Evolutionary conservation across 23 red algal genomes (phyloP).

Genomic region (Agarophyton chilense): DNA sequence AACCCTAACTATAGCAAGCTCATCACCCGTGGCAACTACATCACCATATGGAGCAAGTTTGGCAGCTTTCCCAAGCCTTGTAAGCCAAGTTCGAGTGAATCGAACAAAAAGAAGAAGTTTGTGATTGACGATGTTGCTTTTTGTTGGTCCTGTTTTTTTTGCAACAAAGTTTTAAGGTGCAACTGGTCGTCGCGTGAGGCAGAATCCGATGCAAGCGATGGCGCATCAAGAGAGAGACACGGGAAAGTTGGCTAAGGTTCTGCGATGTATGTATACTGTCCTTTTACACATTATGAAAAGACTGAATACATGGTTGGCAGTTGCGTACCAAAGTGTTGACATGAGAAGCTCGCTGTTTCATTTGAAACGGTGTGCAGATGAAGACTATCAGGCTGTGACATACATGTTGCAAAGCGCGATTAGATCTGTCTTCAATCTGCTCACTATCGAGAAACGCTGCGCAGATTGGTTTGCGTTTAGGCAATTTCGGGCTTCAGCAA

Average conservation of each 20-base stretch:
- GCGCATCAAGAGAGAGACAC: not conserved
- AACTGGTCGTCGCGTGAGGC: not conserved
- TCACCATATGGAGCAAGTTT: too few species aligned
- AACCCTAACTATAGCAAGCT: not conserved
- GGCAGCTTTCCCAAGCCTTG: too few species aligned
- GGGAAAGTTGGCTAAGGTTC: not conserved
- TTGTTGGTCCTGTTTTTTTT: not conserved
- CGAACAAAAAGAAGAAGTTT: not conserved
- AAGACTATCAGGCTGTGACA: too few species aligned
- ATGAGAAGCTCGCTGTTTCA: not conserved
- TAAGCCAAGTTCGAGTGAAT: too few species aligned
- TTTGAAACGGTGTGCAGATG: not conserved
- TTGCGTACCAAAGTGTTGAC: constrained; percentile 7
- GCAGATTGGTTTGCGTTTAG: too few species aligned
- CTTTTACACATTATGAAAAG: not conserved
- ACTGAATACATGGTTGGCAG: constrained; percentile 40
- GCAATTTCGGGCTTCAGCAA: too few species aligned
- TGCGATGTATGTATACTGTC: not conserved
- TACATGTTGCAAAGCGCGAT: too few species aligned
- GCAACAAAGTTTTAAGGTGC: not conserved
- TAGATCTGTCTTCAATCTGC: too few species aligned
- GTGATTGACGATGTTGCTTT: not conserved
- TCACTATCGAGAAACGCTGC: too few species aligned
- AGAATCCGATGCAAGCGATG: not conserved
- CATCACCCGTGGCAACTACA: too few species aligned